These are phyloP conservation scores for Ceratocystis cubensis DNA, from an alignment of 2,329 filamentous ascomycete species.

Conservation along the genomic window DNA sequence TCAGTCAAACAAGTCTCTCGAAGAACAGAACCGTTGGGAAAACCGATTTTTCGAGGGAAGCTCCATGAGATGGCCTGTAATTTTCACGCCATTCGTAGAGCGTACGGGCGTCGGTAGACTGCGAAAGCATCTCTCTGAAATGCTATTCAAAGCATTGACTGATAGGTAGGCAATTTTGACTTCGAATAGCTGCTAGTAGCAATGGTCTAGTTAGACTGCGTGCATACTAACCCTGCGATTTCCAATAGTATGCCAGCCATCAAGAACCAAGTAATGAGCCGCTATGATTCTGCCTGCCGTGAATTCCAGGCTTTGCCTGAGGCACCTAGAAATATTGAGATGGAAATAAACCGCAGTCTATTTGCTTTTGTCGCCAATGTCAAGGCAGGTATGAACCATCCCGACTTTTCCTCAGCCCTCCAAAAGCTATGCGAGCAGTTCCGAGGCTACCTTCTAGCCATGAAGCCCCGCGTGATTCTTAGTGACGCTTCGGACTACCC, in stretches of 20 bases:
- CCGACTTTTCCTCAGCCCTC: slow-evolving; percentile 35
- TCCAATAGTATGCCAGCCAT: slow-evolving; percentile 38
- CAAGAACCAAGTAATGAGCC: slow-evolving; percentile 38
- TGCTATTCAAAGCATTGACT: slow-evolving; percentile 42
- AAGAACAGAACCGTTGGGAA: slow-evolving; percentile 41
- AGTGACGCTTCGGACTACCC: slow-evolving; percentile 29
- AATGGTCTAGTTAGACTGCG: background rate
- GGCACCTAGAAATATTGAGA: slow-evolving; percentile 53
- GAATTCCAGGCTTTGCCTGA: slow-evolving; percentile 51
- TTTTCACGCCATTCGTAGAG: slow-evolving; percentile 36
- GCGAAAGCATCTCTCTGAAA: slow-evolving; percentile 40
- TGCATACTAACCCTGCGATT: background rate
- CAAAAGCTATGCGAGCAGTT: slow-evolving; percentile 41
- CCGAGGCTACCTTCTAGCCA: slow-evolving; percentile 33
- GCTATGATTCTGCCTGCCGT: slow-evolving; percentile 39
- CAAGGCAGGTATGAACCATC: slow-evolving; percentile 40
- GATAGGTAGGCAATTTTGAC: slow-evolving; percentile 32
- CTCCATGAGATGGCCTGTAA: slow-evolving; percentile 35
- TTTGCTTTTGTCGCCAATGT: slow-evolving; percentile 44
- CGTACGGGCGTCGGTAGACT: slow-evolving; percentile 43
- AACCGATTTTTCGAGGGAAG: slow-evolving; percentile 38
- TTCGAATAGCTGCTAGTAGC: too few species aligned
- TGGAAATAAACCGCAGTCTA: slow-evolving; percentile 50
- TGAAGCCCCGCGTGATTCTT: slow-evolving; percentile 38
- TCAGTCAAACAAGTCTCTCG: slow-evolving; percentile 43